Percentiles rank a stretch among this genome's conserved stretches.
These are phyloP conservation scores for Massariosphaeria phaeospora DNA, from an alignment of 495 filamentous ascomycete genomes.

Conservation along the genomic window DNA sequence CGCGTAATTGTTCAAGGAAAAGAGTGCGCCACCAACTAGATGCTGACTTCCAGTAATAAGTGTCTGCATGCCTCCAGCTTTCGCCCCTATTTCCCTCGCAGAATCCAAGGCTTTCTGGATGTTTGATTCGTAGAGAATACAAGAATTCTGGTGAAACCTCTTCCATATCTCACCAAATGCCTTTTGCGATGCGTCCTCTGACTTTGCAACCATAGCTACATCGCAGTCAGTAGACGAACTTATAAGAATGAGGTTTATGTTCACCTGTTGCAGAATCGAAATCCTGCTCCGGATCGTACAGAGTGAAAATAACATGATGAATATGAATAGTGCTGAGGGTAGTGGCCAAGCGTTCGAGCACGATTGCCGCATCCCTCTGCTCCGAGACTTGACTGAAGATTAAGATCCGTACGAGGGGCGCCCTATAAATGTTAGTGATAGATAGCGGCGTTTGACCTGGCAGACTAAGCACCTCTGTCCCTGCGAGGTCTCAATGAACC, in stretches of 20 bases:
- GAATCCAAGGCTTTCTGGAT: conserved; percentile 27
- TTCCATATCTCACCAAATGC: conserved; percentile 36
- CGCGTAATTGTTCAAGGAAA: not conserved
- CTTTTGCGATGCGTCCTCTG: not conserved
- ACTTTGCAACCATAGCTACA: not conserved
- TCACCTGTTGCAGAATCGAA: conserved; percentile 2
- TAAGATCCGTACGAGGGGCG: conserved; percentile 5
- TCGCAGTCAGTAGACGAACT: conserved; percentile 2
- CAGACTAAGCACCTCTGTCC: not conserved
- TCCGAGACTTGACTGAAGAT: conserved; percentile 45
- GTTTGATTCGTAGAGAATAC: not conserved
- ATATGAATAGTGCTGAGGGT: conserved; percentile 34
- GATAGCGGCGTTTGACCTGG: not conserved
- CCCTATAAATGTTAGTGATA: not conserved
- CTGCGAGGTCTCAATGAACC: conserved; percentile 40
- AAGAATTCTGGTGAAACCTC: conserved; percentile 18
- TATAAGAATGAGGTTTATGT: not conserved
- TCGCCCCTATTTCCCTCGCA: conserved; percentile 31
- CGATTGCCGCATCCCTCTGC: conserved; percentile 38
- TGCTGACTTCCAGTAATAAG: conserved; percentile 61
- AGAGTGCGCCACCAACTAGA: conserved; percentile 55
- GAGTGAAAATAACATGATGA: conserved; percentile 35
- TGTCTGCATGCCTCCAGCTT: conserved; percentile 39
- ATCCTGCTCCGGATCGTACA: conserved; percentile 16
- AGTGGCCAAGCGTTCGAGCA: conserved; percentile 37